Evolutionary conservation across 2,329 filamentous ascomycete genomes (phyloP), one percentile per base, ranked within the genome.

Genomic region (Aspergillus awamori): DNA sequence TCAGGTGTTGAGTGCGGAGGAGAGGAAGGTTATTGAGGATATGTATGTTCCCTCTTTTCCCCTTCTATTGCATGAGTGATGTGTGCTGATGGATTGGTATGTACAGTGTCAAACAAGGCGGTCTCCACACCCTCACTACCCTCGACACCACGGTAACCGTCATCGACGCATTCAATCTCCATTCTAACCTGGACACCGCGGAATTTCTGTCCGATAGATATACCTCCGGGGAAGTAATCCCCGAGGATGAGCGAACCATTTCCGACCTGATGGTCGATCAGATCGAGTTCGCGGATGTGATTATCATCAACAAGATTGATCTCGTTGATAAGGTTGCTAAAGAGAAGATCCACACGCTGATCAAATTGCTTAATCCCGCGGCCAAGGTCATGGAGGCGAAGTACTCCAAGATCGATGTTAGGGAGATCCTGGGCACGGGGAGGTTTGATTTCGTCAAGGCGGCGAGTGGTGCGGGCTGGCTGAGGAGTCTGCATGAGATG

Each of bases 201-300:
- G 87, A 92, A 60, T 82, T 92, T 13, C 76, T 92, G 0, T 88
- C 87, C 0, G 83, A 86, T 22, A 83, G 89, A 2, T 86, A 84
- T 58, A 80, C 82, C 1, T 73, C 80, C 11, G 82, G 87, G 5
- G 86, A 89, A 28, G 85, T 88, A 1, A 80, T 84, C 5, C 72
- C 85, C 0, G 89, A 92, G 65, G 89, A 92, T 62, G 88, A 92
- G 65, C 80, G 89, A 0, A 91, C 88, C 0, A 89, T 92, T 2
- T 90, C 88, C 0, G 89, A 92, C 65, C 81, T 92, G 0, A 89
- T 91, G 83, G 88, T 90, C 0, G 89, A 92, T 66, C 89, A 92
- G 69, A 89, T 92, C 61, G 89, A 92, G 74, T 92, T 92, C 67
- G 88, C 89, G 0, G 88, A 92, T 65, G 88, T 91, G 6, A 82